phyloP scores from a whole-genome alignment of 2,329 filamentous ascomycete species.

The Cladorrhinum sp. region DNA sequence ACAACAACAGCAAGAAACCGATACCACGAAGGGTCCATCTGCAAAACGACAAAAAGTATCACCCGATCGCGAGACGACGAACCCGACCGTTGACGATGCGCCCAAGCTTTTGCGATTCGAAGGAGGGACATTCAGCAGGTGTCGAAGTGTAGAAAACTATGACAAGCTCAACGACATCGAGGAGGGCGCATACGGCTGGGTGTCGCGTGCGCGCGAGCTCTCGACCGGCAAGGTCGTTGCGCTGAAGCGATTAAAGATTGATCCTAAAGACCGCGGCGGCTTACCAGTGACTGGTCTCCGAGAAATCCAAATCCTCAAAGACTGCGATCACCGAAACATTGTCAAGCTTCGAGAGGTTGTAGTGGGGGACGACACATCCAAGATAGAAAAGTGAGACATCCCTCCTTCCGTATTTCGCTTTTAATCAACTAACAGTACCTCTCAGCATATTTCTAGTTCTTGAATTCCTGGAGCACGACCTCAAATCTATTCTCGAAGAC shows the following conservation, averaged over 20 bases:
- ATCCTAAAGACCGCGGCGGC: conserved; percentile 67
- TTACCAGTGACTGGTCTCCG: conserved; percentile 89
- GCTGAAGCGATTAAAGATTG: conserved; percentile 90
- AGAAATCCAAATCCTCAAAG: conserved; percentile 87
- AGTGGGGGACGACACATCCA: conserved; percentile 60
- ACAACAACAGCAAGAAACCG: conserved; percentile 16
- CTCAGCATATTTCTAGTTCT: conserved; percentile 85
- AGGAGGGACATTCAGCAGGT: conserved; percentile 61
- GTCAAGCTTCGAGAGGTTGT: conserved; percentile 82
- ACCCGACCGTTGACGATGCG: conserved; percentile 28
- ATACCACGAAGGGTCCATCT: conserved; percentile 43
- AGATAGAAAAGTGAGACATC: conserved; percentile 49
- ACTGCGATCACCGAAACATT: conserved; percentile 77
- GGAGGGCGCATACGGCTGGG: conserved; percentile 94
- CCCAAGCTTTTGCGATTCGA: conserved; percentile 70
- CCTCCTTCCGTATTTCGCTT: neutral
- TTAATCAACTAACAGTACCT: conserved; percentile 33
- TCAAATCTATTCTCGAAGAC: conserved; percentile 87
- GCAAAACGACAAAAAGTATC: conserved; percentile 62
- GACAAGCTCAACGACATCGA: conserved; percentile 95
- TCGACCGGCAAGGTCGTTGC: conserved; percentile 79
- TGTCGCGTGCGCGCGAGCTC: conserved; percentile 76
- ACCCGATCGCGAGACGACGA: conserved; percentile 38
- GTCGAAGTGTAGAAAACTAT: conserved; percentile 80
- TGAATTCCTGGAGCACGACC: conserved; percentile 95